These are phyloP conservation scores for Trichosporon coremiiforme DNA, from an alignment of 1,284 basidiomycete species.

Conservation along the genomic window DNA sequence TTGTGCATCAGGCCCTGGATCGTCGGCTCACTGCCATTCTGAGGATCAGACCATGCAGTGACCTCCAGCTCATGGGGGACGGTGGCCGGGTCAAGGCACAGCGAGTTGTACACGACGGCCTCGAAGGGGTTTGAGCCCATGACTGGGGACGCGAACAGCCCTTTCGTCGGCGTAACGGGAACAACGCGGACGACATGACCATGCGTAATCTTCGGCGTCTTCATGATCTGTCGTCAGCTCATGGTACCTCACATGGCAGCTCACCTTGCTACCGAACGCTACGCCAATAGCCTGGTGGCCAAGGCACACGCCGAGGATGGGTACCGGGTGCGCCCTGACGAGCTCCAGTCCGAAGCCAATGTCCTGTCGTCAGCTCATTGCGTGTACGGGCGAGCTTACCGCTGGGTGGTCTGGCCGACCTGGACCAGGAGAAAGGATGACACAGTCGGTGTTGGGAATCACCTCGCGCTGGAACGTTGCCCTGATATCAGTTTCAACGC, in stretches of 20 bases:
- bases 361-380: constrained; percentile 40
- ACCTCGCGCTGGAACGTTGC: constrained; percentile 46
- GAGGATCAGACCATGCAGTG: constrained; percentile 56
- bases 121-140: constrained; percentile 57
- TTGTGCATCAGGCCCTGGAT: constrained; percentile 62
- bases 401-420: constrained; percentile 52
- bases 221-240: constrained; percentile 46
- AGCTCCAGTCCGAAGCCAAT: constrained; percentile 55
- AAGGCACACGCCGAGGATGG: constrained; percentile 69
- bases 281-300: constrained; percentile 87
- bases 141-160: constrained; percentile 42
- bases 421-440: constrained; percentile 57
- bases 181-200: constrained; percentile 72
- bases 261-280: constrained; percentile 68
- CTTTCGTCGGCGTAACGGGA: constrained; percentile 37
- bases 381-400: constrained; percentile 30
- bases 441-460: constrained; percentile 53
- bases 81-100: constrained; percentile 57
- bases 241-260: constrained; percentile 30
- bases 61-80: constrained; percentile 58
- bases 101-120: constrained; percentile 77
- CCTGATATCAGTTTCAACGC: constrained; percentile 36
- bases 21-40: constrained; percentile 41
- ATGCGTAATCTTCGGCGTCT: constrained; percentile 61
- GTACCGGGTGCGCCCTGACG: constrained; percentile 45